Evolutionary conservation across 768 basidiomycete genomes (phyloP), one percentile per base, ranked within the genome.

Genomic region (Rossbeevera mucosa): DNA sequence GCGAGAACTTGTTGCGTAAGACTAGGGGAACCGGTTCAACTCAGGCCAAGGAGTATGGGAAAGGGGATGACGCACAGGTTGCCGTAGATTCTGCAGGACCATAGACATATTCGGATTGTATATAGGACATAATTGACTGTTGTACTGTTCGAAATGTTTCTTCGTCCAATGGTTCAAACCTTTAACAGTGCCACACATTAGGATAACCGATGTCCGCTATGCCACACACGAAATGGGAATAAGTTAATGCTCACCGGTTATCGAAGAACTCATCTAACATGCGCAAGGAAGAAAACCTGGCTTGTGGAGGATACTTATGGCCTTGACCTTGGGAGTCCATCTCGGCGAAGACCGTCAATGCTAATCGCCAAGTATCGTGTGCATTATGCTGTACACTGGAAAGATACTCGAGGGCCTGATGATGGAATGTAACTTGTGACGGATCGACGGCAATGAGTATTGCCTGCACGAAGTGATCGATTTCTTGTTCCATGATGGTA

Each of bases 1-100:
- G 91, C 24, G 90, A 89, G 73, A 93, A 91, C 70, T 96, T 96
- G 77, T 97, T 97, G 65, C 94, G 85, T 50, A 97, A 72, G 71
- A 89, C 92, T 94, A 55, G 38, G 48, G 57, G 59, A 53, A 47
- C 30, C 38, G 20, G 11, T 36, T 18, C 33, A 28, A 38, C 26
- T 58, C 45, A 62, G 54, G 44, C 4, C 29, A 33, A 50, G 38
- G 28, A 30, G 5, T 3, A 2, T 9, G 30, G 46, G n/a, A 9
- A 36, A 38, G 51, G n/a, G 33, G 58, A 47, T 40, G 13, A 78
- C 94, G 72, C 65, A 94, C 94, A 96, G 47, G 85, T 65, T 46
- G 90, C 83, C 57, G 79, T 82, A 21, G 82, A 80, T 73, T 97
- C 94, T 42, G 91, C 90, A 28, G 84, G 71, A 29, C 94, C 94